Conservation (phyloP, 345 rosid genomes). For the Boechera stricta region DNA sequence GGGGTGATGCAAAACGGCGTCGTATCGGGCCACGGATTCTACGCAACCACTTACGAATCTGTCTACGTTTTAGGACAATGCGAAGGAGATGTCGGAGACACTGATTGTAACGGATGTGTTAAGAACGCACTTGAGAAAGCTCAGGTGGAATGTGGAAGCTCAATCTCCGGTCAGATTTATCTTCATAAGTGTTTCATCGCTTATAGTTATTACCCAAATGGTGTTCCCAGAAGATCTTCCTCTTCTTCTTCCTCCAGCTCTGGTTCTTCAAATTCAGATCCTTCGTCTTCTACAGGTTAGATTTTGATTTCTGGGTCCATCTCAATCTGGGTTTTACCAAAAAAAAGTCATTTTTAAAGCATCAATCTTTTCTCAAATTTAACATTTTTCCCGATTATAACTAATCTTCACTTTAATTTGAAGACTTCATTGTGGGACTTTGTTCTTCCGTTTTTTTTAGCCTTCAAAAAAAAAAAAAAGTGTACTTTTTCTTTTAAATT, state of each 20-base stretch:
- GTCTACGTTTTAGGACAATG: conserved; percentile 87
- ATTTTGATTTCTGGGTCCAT: conserved; percentile 32
- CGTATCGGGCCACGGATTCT: conserved; percentile 74
- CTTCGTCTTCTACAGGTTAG: conserved; percentile 51
- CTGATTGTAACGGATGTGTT: conserved; percentile 86
- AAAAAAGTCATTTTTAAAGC: not conserved
- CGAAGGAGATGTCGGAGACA: conserved; percentile 94
- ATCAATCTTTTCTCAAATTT: not conserved
- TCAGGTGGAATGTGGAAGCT: conserved; percentile 92
- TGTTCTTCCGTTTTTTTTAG: conserved; percentile 3
- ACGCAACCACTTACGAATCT: conserved; percentile 68
- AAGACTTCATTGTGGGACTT: conserved; percentile 24
- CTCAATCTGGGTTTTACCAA: not conserved
- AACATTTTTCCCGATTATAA: not conserved
- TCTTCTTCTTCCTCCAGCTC: conserved; percentile 61
- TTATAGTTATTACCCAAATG: conserved; percentile 85
- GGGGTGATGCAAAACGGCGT: conserved; percentile 73
- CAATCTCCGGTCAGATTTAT: conserved; percentile 88
- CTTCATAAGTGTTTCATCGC: conserved; percentile 88
- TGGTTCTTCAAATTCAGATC: conserved; percentile 45
- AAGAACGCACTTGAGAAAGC: conserved; percentile 80
- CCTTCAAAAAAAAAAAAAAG: not conserved
- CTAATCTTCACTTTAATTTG: conserved; percentile 25
- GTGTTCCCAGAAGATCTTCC: conserved; percentile 71
- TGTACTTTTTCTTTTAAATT: conserved; percentile 1